Conservation (phyloP, 163 green algal species). For the Chloroidium sp. region DNA sequence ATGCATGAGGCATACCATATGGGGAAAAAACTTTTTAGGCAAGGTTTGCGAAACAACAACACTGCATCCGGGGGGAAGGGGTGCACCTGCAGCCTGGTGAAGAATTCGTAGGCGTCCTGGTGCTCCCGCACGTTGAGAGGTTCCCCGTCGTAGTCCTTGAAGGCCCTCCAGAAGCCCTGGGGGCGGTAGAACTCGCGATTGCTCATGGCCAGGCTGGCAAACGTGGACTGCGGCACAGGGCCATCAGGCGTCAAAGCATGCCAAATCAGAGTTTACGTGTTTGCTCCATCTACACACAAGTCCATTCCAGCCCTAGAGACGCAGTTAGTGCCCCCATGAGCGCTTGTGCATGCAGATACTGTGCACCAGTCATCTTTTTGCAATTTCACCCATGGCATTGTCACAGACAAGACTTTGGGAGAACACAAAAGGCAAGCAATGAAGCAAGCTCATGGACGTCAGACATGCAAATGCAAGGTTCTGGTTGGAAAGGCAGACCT, state of each 20-base stretch:
- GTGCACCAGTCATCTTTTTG: too few relatives aligned
- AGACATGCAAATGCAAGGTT: neutral
- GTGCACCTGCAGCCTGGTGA: conserved; percentile 63
- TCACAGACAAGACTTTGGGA: too few relatives aligned
- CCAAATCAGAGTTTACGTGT: too few relatives aligned
- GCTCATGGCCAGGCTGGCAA: conserved; percentile 61
- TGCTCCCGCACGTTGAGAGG: conserved; percentile 79
- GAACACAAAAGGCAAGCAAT: too few relatives aligned
- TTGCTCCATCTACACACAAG: too few relatives aligned
- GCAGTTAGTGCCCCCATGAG: too few relatives aligned
- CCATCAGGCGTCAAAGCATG: too few relatives aligned
- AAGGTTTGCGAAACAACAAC: neutral
- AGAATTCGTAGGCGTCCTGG: conserved; percentile 91
- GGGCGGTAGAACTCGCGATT: conserved; percentile 42
- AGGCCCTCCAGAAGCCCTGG: conserved; percentile 67
- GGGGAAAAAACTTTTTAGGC: too few relatives aligned
- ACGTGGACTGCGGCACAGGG: conserved; percentile 48
- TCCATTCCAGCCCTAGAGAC: too few relatives aligned
- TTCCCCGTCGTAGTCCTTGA: conserved; percentile 87
- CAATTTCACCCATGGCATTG: too few relatives aligned
- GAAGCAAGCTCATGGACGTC: neutral
- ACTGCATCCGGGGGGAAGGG: neutral
- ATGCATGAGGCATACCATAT: too few relatives aligned
- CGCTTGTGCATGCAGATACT: too few relatives aligned
- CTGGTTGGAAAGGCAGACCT: conserved; percentile 23